These are phyloP conservation scores for Blastobotrys capitulatus DNA, from an alignment of 1,139 yeast genomes.

Conservation along the genomic window DNA sequence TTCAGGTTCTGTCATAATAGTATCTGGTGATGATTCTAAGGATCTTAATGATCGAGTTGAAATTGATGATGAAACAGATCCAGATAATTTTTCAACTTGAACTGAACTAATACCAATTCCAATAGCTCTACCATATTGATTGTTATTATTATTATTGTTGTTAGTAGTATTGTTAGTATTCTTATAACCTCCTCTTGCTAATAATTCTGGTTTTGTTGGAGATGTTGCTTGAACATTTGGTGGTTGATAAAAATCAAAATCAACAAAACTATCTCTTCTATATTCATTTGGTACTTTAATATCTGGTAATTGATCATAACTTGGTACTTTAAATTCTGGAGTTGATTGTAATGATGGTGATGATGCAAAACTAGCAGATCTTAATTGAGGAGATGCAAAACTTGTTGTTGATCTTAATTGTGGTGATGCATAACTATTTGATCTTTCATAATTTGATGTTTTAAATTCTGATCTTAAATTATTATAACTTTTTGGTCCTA, in stretches of 20 bases:
- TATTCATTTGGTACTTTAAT: too few species aligned
- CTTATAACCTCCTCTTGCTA: background rate
- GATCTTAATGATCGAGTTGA: constrained; percentile 10
- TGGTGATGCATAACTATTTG: background rate
- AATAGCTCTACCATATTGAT: background rate
- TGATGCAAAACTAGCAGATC: background rate
- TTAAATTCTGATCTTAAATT: background rate
- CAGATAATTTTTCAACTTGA: background rate
- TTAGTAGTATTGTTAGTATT: background rate
- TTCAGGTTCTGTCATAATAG: constrained; percentile 11
- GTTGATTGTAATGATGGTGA: too few species aligned
- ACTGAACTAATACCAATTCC: constrained; percentile 5
- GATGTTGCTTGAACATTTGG: background rate
- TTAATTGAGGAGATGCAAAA: too few species aligned
- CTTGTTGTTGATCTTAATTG: background rate
- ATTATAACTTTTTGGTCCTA: background rate
- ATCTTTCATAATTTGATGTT: background rate
- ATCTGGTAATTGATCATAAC: too few species aligned
- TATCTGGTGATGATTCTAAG: constrained; percentile 8
- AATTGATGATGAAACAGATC: constrained; percentile 4
- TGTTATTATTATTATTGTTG: background rate
- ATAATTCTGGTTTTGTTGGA: background rate
- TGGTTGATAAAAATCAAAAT: constrained; percentile 9
- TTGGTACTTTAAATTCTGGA: too few species aligned
- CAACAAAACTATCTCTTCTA: background rate